Conservation (phyloP, 768 basidiomycete genomes). For the Lactifluus subvellereus region DNA sequence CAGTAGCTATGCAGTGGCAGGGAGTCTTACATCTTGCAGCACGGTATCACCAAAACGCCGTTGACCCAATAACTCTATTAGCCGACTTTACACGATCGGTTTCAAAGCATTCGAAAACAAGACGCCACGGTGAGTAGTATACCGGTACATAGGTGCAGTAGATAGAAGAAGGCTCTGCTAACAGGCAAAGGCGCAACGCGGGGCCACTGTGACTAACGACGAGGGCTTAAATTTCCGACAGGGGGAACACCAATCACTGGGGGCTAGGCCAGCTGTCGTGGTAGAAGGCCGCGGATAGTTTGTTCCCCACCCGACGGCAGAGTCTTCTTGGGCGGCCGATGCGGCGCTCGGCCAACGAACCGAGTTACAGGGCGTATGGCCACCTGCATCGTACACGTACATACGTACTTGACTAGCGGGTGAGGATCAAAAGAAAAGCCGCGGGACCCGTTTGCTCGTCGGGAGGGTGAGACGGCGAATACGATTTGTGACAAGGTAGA, state of each 20-base stretch:
- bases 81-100: background rate
- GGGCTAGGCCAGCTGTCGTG: background rate
- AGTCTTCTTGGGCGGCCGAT: constrained; percentile 13
- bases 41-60: constrained; percentile 5
- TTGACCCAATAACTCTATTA: background rate
- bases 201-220: background rate
- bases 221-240: background rate
- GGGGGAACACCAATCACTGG: background rate
- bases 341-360: background rate
- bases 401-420: background rate
- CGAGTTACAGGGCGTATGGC: background rate
- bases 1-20: background rate
- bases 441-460: background rate
- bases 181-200: background rate
- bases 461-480: constrained; percentile 11
- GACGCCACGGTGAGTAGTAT: background rate
- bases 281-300: background rate
- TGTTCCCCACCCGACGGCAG: background rate
- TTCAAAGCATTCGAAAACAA: background rate
- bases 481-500: constrained; percentile 1
- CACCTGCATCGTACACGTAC: background rate
- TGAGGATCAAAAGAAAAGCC: constrained; percentile 16
- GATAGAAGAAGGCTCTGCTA: background rate
- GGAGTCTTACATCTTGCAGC: background rate
- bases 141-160: background rate